phyloP scores from a whole-genome alignment of 1,284 basidiomycete species.

The Sphagnurus paluster region DNA sequence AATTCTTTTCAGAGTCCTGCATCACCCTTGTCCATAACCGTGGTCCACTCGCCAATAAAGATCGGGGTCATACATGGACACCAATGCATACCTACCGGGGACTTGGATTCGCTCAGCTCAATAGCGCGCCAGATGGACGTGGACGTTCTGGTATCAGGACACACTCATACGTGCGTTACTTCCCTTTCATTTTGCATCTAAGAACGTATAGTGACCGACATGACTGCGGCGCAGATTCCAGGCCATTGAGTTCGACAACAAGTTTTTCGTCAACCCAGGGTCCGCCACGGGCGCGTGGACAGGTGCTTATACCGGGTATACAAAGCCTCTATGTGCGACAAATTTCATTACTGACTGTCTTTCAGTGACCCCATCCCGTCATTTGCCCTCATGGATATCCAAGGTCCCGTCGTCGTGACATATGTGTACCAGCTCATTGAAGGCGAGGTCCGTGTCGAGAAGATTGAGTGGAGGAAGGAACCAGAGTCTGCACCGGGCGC shows the following conservation, averaged over 20 bases:
- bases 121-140: constrained; percentile 96
- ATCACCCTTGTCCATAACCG: constrained; percentile 82
- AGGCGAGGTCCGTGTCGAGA: constrained; percentile 87
- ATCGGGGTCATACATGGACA: constrained; percentile 96
- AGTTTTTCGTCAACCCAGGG: constrained; percentile 97
- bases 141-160: constrained; percentile 91
- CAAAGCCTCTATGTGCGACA: not conserved
- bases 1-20: constrained; percentile 49
- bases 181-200: not conserved
- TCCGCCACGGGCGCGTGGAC: constrained; percentile 96
- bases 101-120: constrained; percentile 84
- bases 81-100: constrained; percentile 91
- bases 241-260: constrained; percentile 86
- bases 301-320: constrained; percentile 64
- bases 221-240: constrained; percentile 69
- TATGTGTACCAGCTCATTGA: constrained; percentile 96
- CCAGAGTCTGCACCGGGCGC: constrained; percentile 41
- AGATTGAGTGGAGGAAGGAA: constrained; percentile 80
- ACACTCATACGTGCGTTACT: constrained; percentile 83
- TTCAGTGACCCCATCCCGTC: constrained; percentile 52
- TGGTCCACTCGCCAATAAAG: constrained; percentile 85
- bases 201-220: not conserved
- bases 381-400: constrained; percentile 94
- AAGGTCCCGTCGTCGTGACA: constrained; percentile 92
- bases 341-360: not conserved